phyloP scores from a whole-genome alignment of 2,329 filamentous ascomycete species.

The Tolypocladium ophioglossoides region DNA sequence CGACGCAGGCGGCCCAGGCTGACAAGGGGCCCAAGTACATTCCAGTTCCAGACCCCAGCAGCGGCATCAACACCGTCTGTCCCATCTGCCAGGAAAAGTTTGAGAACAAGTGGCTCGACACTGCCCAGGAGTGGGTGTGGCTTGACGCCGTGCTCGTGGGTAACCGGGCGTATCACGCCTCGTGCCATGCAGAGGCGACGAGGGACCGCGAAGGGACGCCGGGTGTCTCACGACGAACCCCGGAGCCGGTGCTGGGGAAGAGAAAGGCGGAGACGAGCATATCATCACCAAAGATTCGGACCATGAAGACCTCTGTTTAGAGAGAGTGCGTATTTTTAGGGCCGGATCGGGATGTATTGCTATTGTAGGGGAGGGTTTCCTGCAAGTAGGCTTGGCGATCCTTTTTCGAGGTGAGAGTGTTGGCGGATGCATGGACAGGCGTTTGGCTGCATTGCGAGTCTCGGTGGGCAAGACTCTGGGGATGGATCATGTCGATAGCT shows the following conservation, averaged over 20 bases:
- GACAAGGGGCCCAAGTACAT: conserved; percentile 55
- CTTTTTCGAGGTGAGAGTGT: neutral
- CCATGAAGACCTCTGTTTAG: conserved; percentile 23
- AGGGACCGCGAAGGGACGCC: conserved; percentile 46
- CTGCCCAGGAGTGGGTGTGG: conserved; percentile 95
- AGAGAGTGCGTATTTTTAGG: neutral
- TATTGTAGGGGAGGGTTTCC: neutral
- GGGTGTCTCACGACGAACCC: conserved; percentile 36
- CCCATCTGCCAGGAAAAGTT: conserved; percentile 96
- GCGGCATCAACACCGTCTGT: conserved; percentile 66
- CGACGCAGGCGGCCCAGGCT: conserved; percentile 23
- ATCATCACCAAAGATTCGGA: conserved; percentile 24
- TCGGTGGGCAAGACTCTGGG: neutral
- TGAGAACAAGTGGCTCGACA: conserved; percentile 82
- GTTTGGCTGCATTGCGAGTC: neutral
- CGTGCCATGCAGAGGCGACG: conserved; percentile 74
- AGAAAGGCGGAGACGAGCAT: conserved; percentile 58
- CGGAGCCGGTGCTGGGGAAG: conserved; percentile 60
- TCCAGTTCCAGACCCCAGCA: conserved; percentile 68
- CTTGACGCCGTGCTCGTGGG: conserved; percentile 75
- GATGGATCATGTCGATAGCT: neutral
- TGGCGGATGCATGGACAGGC: neutral
- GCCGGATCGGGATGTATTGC: neutral
- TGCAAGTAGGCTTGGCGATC: neutral
- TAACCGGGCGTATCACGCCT: conserved; percentile 76